Conservation (phyloP, 192 early-diverging fungal species). For the Podila clonocystis region DNA sequence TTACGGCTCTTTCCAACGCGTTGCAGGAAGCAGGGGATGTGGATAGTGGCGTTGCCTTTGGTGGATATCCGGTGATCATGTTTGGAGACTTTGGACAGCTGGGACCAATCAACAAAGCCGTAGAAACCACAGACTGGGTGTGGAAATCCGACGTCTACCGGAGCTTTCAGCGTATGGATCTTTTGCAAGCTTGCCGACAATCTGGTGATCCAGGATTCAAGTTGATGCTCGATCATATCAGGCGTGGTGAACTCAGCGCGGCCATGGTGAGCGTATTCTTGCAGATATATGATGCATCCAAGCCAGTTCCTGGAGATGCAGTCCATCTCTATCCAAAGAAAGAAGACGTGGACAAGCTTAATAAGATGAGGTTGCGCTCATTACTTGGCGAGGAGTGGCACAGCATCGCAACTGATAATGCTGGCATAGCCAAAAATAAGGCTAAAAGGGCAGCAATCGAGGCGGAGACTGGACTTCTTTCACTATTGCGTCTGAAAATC, state of each 20-base stretch:
- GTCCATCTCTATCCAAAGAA: slow-evolving; percentile 10
- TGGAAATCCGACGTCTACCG: slow-evolving; percentile 14
- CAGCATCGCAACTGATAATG: neutral
- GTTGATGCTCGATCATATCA: slow-evolving; percentile 4
- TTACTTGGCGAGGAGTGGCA: slow-evolving; percentile 4
- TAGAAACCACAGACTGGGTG: slow-evolving; percentile 12
- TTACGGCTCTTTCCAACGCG: neutral
- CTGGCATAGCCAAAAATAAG: neutral
- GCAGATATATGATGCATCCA: neutral
- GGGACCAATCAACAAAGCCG: slow-evolving; percentile 11
- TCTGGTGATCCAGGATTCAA: slow-evolving; percentile 8
- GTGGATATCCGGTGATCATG: slow-evolving; percentile 2
- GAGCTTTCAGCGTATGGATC: slow-evolving; percentile 7
- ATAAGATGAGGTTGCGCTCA: neutral
- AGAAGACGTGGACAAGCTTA: neutral
- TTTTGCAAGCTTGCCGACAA: slow-evolving; percentile 15
- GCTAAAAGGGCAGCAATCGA: neutral
- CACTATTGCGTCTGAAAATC: neutral
- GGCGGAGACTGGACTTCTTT: slow-evolving; percentile 4
- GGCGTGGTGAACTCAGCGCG: neutral
- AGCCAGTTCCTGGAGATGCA: neutral
- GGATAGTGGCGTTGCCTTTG: neutral
- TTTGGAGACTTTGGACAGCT: slow-evolving; percentile 27
- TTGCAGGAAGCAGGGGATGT: slow-evolving; percentile 11
- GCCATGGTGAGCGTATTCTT: neutral